Evolutionary conservation across 2,329 filamentous ascomycete species (phyloP), one percentile per base, ranked within the genome.

Genomic region (Monilinia aucupariae): DNA sequence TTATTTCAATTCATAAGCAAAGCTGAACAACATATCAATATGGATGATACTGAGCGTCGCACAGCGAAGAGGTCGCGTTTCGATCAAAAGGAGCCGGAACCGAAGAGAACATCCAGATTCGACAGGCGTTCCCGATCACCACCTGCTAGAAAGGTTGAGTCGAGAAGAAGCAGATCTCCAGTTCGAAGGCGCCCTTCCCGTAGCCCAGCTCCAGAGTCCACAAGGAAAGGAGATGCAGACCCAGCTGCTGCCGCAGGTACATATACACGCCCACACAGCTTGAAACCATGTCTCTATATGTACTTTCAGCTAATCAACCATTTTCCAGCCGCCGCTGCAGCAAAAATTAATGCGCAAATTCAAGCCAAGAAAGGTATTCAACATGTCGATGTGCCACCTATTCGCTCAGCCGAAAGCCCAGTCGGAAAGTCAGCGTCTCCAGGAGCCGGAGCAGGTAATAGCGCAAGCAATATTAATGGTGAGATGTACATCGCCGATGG

Each of bases 401-500:
- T 94, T 75, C 82, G 81, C 71, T 79, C 84, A 68, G 68, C 68
- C 8, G 45, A 66, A 25, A 72, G 70, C 41, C 69, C 71, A 12
- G 65, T 55, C 34, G 68, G 64, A 56, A 68, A 68, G 43, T 67
- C 71, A n/a, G 68, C 68, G 47, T 73, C 72, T 30, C 71, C 72
- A 37, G 65, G 67, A 58, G 60, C 68, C 15, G 68, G 64, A 43
- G 67, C 68, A 63, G 64, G 65, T 55, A 73, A 71, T 59, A 85
- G 79, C 70, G 79, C 82, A 67, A 78, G 79, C 64, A 69, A 74
- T 58, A 75, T 96, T 75, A 91, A 93, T 72, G 86, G 88, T 71
- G 91, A 96, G 72, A 89, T 96, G 75, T 97, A 97, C 75, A 89
- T 96, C 71, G 89, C 92, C 66, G 94, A 97, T 75, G 94, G 94